Evolutionary conservation across 2,329 filamentous ascomycete genomes (phyloP).

Genomic region (Colletotrichum graminicola): DNA sequence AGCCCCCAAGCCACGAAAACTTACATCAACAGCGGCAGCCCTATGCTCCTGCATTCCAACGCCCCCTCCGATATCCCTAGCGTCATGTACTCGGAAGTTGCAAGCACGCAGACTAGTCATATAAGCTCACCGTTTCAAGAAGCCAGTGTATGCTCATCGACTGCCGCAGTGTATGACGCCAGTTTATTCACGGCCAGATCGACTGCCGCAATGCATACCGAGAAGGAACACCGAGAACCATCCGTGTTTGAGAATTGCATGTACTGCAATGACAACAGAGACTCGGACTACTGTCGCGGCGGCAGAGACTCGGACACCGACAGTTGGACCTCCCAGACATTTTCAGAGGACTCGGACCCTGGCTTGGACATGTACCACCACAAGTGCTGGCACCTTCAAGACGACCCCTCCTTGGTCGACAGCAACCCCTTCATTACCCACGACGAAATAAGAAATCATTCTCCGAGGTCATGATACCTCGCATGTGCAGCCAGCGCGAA

Average conservation of each 20-base stretch:
- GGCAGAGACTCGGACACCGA: background rate
- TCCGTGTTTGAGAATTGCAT: background rate
- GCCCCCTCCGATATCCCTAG: background rate
- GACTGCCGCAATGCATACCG: background rate
- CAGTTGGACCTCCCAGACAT: background rate
- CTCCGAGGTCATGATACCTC: constrained; percentile 61
- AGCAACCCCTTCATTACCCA: background rate
- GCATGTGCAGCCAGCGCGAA: constrained; percentile 71
- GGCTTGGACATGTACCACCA: background rate
- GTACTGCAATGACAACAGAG: background rate
- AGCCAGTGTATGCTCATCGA: constrained; percentile 1
- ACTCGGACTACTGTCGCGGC: background rate
- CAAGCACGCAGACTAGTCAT: background rate
- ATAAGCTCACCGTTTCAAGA: background rate
- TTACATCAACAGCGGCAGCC: background rate
- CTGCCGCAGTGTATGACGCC: background rate
- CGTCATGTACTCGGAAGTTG: background rate
- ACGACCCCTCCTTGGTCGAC: background rate
- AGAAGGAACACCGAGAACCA: background rate
- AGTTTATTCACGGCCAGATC: background rate
- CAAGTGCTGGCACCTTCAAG: background rate
- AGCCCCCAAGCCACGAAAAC: background rate
- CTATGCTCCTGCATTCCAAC: background rate
- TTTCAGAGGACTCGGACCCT: background rate
- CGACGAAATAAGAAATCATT: constrained; percentile 20